These are phyloP conservation scores for Asterella californica DNA, from an alignment of 225 moss, liverwort and hornwort genomes.

Conservation along the genomic window DNA sequence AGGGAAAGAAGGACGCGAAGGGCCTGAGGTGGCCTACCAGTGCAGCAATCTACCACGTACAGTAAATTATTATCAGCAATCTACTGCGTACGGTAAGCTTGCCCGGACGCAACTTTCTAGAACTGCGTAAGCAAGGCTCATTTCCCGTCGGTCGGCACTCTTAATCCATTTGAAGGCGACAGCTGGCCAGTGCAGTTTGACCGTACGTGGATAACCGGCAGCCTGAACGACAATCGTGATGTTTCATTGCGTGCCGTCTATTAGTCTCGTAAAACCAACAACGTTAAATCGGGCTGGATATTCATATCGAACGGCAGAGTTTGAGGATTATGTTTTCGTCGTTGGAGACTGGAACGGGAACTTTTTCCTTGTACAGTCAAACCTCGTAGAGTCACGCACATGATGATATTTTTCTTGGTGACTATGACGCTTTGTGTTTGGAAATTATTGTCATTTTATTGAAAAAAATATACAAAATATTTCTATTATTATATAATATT, in stretches of 20 bases:
- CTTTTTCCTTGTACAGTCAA: too few species aligned
- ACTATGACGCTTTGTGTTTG: too few species aligned
- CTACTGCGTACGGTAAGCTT: not conserved
- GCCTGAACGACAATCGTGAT: not conserved
- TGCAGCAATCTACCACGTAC: too few species aligned
- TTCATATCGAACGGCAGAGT: not conserved
- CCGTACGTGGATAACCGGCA: not conserved
- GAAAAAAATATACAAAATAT: too few species aligned
- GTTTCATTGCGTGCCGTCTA: not conserved
- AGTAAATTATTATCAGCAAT: not conserved
- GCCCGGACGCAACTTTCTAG: not conserved
- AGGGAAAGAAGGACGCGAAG: too few species aligned
- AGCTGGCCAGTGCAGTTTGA: not conserved
- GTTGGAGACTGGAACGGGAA: not conserved
- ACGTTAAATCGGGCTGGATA: not conserved
- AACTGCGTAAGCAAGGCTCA: not conserved
- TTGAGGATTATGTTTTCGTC: not conserved
- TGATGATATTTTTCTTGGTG: too few species aligned
- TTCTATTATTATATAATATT: too few species aligned
- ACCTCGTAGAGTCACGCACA: too few species aligned
- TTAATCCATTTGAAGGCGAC: not conserved
- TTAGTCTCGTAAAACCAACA: not conserved
- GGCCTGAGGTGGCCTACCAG: too few species aligned
- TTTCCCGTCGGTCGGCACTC: not conserved
- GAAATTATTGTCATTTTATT: too few species aligned